A percentile compares a stretch with the other conserved stretches of the same genome.
Conservation (phyloP, 2,329 filamentous ascomycete species). For the Periconia macrospinosa region DNA sequence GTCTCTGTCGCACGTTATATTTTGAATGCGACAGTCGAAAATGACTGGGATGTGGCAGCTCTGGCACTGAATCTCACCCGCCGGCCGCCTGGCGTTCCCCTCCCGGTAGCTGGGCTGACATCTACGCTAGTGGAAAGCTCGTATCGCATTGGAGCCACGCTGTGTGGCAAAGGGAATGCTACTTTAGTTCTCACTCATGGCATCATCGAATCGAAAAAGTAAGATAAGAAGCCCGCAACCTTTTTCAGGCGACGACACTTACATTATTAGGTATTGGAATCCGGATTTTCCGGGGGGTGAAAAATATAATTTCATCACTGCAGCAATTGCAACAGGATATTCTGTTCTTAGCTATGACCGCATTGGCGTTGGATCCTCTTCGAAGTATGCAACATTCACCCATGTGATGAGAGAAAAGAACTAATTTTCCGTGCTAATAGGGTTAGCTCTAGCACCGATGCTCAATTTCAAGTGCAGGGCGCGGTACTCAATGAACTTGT, state of each 20-base stretch:
- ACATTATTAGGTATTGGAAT: too few species aligned
- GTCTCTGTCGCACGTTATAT: neutral
- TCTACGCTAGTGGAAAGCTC: neutral
- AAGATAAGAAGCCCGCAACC: too few species aligned
- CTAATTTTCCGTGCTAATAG: too few species aligned
- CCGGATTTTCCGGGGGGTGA: neutral
- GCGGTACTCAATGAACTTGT: neutral
- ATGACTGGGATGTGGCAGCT: neutral
- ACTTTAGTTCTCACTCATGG: neutral
- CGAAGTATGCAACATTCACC: constrained; percentile 3
- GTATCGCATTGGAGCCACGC: neutral
- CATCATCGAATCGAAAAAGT: neutral
- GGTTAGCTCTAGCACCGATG: neutral
- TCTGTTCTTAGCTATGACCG: constrained; percentile 3
- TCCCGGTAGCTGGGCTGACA: neutral
- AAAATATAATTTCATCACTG: neutral
- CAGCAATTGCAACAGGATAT: constrained; percentile 6
- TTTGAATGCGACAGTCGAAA: neutral
- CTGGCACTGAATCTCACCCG: neutral
- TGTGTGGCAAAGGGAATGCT: neutral
- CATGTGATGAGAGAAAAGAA: too few species aligned
- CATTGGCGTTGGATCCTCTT: constrained; percentile 2
- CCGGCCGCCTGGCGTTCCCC: neutral
- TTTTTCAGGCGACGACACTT: too few species aligned
- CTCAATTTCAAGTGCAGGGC: neutral